Evolutionary conservation across 2,329 filamentous ascomycete genomes (phyloP).

Genomic region (Pezicula carpinea): DNA sequence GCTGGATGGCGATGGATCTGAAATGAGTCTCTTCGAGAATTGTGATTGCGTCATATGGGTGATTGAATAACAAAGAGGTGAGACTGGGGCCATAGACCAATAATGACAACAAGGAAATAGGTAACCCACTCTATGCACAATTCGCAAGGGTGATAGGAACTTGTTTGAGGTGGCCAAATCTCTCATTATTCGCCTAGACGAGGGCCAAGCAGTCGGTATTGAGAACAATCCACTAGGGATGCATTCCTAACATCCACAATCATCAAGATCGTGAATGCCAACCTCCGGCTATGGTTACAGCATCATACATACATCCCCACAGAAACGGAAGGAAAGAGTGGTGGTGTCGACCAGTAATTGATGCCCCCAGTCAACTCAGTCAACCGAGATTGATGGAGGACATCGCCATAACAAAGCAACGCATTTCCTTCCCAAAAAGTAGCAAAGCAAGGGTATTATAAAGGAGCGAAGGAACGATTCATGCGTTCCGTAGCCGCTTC

Average conservation of each 20-base stretch:
- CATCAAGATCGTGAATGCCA: slow-evolving; percentile 29
- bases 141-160: neutral
- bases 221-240: slow-evolving; percentile 23
- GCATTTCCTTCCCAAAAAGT: slow-evolving; percentile 27
- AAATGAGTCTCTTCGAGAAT: too few species aligned
- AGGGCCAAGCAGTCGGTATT: slow-evolving; percentile 23
- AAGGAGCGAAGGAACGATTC: slow-evolving; percentile 31
- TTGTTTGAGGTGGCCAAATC: slow-evolving; percentile 31
- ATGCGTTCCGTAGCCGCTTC: slow-evolving; percentile 20
- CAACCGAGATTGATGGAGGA: slow-evolving; percentile 10
- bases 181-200: slow-evolving; percentile 29
- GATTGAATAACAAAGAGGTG: too few species aligned
- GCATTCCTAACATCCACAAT: slow-evolving; percentile 15
- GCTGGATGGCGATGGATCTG: too few species aligned
- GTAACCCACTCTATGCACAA: too few species aligned
- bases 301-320: slow-evolving; percentile 30
- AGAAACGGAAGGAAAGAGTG: slow-evolving; percentile 24
- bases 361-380: slow-evolving; percentile 14
- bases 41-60: too few species aligned
- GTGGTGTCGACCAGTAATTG: slow-evolving; percentile 27
- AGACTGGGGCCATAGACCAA: too few species aligned
- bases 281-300: slow-evolving; percentile 21
- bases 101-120: too few species aligned
- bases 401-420: slow-evolving; percentile 24
- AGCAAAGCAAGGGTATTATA: slow-evolving; percentile 32